Evolutionary conservation across 176 grass and related monocot species (phyloP).

Genomic region (Ampelocalamus luodianensis): DNA sequence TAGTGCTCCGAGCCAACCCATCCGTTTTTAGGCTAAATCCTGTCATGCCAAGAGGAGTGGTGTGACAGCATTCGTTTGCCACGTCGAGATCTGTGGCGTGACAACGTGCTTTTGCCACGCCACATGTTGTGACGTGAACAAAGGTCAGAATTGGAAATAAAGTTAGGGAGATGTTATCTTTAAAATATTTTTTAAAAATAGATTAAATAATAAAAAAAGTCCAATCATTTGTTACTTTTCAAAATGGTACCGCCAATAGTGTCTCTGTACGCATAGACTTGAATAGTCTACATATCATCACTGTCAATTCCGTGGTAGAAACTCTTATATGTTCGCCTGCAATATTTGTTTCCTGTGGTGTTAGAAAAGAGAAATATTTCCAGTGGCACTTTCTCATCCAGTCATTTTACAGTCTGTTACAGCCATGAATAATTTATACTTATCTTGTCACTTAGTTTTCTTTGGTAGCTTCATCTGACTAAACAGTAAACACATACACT

Average conservation of each 20-base stretch:
- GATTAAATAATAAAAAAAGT: too few species aligned
- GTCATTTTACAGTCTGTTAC: not conserved
- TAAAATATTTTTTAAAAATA: too few species aligned
- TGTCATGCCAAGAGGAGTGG: too few species aligned
- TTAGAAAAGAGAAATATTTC: not conserved
- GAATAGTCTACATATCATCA: not conserved
- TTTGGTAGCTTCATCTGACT: slow-evolving; percentile 30
- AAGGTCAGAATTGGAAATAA: too few species aligned
- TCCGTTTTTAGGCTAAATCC: too few species aligned
- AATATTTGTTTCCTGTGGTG: too few species aligned
- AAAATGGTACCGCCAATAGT: not conserved
- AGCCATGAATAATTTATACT: not conserved
- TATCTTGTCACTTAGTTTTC: not conserved
- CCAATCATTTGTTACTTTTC: slow-evolving; percentile 28
- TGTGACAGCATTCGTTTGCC: too few species aligned
- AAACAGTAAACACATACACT: not conserved
- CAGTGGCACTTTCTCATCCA: not conserved
- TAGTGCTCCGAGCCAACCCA: too few species aligned
- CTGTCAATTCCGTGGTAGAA: not conserved
- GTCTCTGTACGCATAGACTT: not conserved
- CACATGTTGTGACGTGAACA: too few species aligned
- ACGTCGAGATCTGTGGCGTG: too few species aligned
- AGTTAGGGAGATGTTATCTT: too few species aligned
- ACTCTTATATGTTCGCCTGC: not conserved
- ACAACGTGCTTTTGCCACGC: too few species aligned